Conservation (phyloP, 2,329 filamentous ascomycete species). For the Pestalotiopsis sp. region DNA sequence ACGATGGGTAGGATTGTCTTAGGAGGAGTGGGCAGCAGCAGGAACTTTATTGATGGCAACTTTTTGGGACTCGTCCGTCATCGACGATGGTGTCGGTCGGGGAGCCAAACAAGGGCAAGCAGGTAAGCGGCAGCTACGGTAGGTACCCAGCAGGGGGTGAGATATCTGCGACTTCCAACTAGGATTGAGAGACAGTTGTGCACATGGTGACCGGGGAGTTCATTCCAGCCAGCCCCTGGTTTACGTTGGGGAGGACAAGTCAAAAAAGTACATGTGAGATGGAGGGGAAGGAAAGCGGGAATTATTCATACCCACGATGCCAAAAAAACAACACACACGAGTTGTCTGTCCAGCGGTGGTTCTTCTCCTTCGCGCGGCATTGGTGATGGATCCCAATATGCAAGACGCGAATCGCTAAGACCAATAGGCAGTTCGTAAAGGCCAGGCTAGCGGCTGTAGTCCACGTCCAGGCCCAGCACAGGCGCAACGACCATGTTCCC, state of each 20-base stretch:
- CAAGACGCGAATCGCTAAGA: background rate
- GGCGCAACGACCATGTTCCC: background rate
- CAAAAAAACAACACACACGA: background rate
- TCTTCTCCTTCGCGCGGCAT: background rate
- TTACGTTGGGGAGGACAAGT: background rate
- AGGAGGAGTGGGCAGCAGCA: background rate
- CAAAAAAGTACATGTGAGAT: background rate
- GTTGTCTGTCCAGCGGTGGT: background rate
- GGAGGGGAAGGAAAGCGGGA: constrained; percentile 1
- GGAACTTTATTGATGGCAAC: constrained; percentile 7
- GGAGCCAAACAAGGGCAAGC: background rate
- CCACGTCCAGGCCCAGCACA: background rate
- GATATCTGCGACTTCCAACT: background rate
- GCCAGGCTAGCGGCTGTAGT: constrained; percentile 4
- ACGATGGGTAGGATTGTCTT: background rate
- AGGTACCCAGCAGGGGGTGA: background rate
- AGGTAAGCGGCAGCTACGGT: constrained; percentile 8
- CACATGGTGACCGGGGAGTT: background rate
- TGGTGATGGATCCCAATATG: constrained; percentile 8
- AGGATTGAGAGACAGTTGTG: background rate
- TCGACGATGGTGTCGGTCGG: constrained; percentile 7
- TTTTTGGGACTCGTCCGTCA: constrained; percentile 8
- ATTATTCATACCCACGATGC: background rate
- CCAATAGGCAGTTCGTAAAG: constrained; percentile 3
- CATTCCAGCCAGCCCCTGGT: background rate